These are phyloP conservation scores for Naganishia vishniacii DNA, from an alignment of 768 basidiomycete genomes.

Conservation along the genomic window DNA sequence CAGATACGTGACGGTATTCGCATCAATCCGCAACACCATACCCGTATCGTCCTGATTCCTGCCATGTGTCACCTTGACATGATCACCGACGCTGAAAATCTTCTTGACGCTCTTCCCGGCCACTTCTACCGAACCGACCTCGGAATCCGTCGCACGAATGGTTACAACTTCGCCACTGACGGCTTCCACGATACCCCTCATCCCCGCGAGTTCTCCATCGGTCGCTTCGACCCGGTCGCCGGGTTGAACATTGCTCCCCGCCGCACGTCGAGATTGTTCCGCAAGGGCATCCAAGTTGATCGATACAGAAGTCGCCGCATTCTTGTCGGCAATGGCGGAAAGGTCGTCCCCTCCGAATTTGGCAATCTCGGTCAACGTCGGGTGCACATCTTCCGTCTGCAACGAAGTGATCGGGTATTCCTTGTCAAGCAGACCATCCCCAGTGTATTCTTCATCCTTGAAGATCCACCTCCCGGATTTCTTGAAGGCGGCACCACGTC, in stretches of 20 bases:
- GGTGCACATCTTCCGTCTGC: constrained; percentile 80
- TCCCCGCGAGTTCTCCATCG: constrained; percentile 90
- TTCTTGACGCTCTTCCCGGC: constrained; percentile 80
- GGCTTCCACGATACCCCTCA: constrained; percentile 85
- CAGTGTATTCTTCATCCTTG: constrained; percentile 81
- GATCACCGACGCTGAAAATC: constrained; percentile 92
- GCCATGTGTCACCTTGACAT: constrained; percentile 96
- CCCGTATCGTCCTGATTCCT: constrained; percentile 93
- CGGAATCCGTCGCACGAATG: constrained; percentile 75
- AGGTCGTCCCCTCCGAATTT: constrained; percentile 68
- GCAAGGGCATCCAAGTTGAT: constrained; percentile 87
- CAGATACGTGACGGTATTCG: constrained; percentile 79
- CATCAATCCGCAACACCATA: constrained; percentile 83
- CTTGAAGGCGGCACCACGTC: constrained; percentile 64
- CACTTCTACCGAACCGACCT: constrained; percentile 57
- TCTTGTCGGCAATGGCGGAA: constrained; percentile 53
- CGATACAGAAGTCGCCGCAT: constrained; percentile 52
- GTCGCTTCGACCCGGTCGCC: constrained; percentile 97
- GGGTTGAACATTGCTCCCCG: constrained; percentile 90
- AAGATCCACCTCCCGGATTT: constrained; percentile 64
- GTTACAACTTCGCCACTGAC: constrained; percentile 81
- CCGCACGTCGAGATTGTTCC: constrained; percentile 82
- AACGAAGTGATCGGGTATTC: constrained; percentile 78
- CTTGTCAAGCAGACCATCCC: constrained; percentile 89
- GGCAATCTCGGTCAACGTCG: constrained; percentile 93